Evolutionary conservation across 768 basidiomycete species (phyloP).

Genomic region (Podaxis sp.): DNA sequence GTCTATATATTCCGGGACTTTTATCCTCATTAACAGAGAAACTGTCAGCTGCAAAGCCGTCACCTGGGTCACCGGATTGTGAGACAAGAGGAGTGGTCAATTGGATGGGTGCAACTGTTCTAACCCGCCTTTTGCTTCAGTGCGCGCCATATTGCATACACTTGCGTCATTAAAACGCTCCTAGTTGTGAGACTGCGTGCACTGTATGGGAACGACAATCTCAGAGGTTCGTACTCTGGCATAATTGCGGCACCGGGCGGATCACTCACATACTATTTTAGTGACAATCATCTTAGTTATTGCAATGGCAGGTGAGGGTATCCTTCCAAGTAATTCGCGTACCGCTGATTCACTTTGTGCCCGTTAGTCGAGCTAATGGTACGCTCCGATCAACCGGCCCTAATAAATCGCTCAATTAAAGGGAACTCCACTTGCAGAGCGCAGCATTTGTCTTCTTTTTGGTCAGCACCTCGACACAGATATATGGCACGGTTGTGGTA

Average conservation of each 20-base stretch:
- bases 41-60: neutral
- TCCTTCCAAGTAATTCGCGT: neutral
- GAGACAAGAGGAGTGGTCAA: neutral
- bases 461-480: conserved; percentile 1
- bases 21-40: neutral
- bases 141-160: conserved; percentile 1
- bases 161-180: conserved; percentile 8
- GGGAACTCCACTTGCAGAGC: neutral
- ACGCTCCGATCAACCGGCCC: too few species aligned
- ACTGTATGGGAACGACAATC: conserved; percentile 1
- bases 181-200: conserved; percentile 10
- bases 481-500: neutral
- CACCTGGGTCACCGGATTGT: conserved; percentile 11
- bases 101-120: too few species aligned
- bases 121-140: neutral
- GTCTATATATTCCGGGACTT: neutral
- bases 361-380: conserved; percentile 1
- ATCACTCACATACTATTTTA: neutral
- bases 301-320: conserved; percentile 8
- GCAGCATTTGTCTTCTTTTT: neutral
- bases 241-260: neutral
- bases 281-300: neutral
- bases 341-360: neutral
- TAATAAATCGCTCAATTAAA: neutral
- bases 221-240: neutral